These are phyloP conservation scores for Dothistroma pini DNA, from an alignment of 2,329 filamentous ascomycete species.

Conservation along the genomic window DNA sequence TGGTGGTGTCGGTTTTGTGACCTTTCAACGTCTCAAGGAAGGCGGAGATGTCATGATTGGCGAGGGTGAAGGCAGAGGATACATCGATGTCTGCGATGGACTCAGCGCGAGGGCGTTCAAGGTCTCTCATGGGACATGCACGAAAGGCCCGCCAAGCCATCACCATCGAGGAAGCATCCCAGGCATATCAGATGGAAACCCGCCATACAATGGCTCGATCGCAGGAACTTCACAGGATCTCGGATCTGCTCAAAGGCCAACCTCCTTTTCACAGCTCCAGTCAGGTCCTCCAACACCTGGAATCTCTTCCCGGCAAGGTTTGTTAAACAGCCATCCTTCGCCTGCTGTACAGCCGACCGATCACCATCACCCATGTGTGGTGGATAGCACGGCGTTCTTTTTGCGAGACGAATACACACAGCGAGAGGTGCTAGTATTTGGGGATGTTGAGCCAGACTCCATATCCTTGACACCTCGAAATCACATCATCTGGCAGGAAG, in stretches of 20 bases:
- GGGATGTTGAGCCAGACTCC: conserved; percentile 90
- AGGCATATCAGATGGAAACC: conserved; percentile 37
- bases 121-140: conserved; percentile 87
- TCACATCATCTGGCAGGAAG: conserved; percentile 77
- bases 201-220: conserved; percentile 27
- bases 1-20: conserved; percentile 86
- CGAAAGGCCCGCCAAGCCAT: conserved; percentile 52
- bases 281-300: conserved; percentile 32
- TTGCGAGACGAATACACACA: conserved; percentile 61
- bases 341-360: conserved; percentile 23
- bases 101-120: conserved; percentile 84
- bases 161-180: conserved; percentile 43
- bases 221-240: conserved; percentile 23
- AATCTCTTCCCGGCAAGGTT: conserved; percentile 23
- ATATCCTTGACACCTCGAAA: conserved; percentile 80
- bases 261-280: conserved; percentile 30
- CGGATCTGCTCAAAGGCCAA: conserved; percentile 19
- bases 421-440: conserved; percentile 85
- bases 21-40: conserved; percentile 82
- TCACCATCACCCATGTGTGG: conserved; percentile 55
- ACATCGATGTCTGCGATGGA: conserved; percentile 82
- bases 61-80: conserved; percentile 74
- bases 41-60: conserved; percentile 83
- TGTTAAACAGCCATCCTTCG: conserved; percentile 28
- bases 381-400: conserved; percentile 91